Percentiles rank a stretch among this genome's conserved stretches.
phyloP scores from a whole-genome alignment of 2,329 filamentous ascomycete species.

The Sphaerulina musiva region DNA sequence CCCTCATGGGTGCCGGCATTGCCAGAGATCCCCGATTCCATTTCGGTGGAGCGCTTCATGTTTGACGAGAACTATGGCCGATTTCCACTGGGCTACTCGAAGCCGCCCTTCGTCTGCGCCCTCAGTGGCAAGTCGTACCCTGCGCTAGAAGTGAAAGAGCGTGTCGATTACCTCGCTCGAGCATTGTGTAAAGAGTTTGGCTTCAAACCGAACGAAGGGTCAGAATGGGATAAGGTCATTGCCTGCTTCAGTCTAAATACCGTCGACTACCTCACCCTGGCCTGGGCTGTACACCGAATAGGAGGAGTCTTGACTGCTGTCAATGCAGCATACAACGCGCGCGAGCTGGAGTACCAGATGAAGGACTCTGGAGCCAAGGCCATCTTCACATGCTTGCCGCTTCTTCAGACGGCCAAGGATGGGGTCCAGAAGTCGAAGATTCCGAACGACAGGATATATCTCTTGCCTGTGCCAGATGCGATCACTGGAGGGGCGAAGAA shows the following conservation, averaged over 20 bases:
- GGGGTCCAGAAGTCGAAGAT: constrained; percentile 60
- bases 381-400: constrained; percentile 64
- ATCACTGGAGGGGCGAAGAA: constrained; percentile 45
- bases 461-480: constrained; percentile 60
- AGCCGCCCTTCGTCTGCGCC: constrained; percentile 70
- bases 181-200: constrained; percentile 64
- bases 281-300: constrained; percentile 67
- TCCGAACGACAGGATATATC: constrained; percentile 57
- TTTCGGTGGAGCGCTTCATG: constrained; percentile 72
- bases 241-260: constrained; percentile 75
- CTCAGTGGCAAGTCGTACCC: constrained; percentile 61
- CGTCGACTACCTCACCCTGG: constrained; percentile 68
- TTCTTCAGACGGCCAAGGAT: constrained; percentile 57
- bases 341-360: constrained; percentile 66
- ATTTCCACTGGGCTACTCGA: constrained; percentile 54
- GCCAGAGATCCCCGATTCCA: constrained; percentile 63
- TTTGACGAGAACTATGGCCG: constrained; percentile 65
- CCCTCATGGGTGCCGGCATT: constrained; percentile 57
- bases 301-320: constrained; percentile 69
- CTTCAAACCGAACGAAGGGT: constrained; percentile 62
- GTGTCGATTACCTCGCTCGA: constrained; percentile 61
- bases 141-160: constrained; percentile 55
- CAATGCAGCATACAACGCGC: constrained; percentile 65
- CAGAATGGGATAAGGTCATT: constrained; percentile 76
- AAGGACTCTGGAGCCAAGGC: constrained; percentile 61